Base-by-base conservation (phyloP, 2,329 filamentous ascomycete species). In the Phyllachora maydis region DNA sequence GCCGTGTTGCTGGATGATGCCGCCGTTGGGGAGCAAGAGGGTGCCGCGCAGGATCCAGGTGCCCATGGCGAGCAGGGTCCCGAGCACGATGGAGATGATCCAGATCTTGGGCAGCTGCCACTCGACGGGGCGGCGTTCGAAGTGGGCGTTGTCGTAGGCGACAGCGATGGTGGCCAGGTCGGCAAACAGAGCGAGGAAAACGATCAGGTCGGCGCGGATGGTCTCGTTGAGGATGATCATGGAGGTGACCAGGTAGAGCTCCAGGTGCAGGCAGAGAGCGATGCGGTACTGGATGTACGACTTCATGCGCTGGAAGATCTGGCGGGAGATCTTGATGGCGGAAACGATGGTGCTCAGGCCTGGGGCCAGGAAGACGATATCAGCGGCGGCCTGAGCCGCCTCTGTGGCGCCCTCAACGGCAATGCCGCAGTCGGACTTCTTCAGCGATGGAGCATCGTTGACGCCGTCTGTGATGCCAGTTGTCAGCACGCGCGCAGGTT, bases 51-150 rank as follows among this genome's bases (percentile, higher is more conserved):
- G 52, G 40, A 79, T 55, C 74, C 74, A 81, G 36, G 74, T 81
- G 30, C 56, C 73, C 21, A 63, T 41, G 26, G 74, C 73, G 19
- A 81, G 68, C 21, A 78, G 50, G 16, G 64, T 34, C 46, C 74
- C 74, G 23, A 79, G 62, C 29, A 74, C 52, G 34, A 74, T 55
- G 31, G 64, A 71, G 39, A 81, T 77, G 34, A 79, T 60, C 74
- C 73, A 79, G 43, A 79, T 79, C 60, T 79, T 81, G 33, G 73
- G 72, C 33, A 81, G 46, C 51, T 81, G 74, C 74, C 74, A 81
- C 47, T 79, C 73, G 38, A 79, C 74, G 9, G 74, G 74, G 18
- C 73, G 67, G 30, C 59, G 59, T 42, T 81, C 74, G 38, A 68
- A 77, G 52, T 77, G 68, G 22, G 74, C 74, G 44, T 79, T 78